Percentiles rank a stretch among this genome's conserved stretches.
These are phyloP conservation scores for Dacryopinax primogenitus DNA, from an alignment of 768 basidiomycete genomes.

Conservation along the genomic window DNA sequence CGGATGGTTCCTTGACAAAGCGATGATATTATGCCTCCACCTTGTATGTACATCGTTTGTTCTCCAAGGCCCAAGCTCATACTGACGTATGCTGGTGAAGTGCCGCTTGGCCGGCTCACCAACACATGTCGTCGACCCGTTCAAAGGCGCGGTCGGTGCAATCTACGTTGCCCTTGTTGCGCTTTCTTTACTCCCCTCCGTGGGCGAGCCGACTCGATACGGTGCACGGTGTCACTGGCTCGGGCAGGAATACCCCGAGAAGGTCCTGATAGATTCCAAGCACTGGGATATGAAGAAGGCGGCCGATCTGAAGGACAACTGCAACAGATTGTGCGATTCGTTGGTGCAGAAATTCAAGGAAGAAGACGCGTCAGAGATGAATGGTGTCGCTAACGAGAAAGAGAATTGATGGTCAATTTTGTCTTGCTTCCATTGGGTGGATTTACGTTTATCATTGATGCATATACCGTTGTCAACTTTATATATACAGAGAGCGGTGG, in stretches of 20 bases:
- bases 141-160: background rate
- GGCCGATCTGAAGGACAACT: background rate
- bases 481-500: too few relatives aligned
- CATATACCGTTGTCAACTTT: too few relatives aligned
- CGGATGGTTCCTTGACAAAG: background rate
- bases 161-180: constrained; percentile 1
- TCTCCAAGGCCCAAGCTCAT: background rate
- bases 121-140: background rate
- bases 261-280: background rate
- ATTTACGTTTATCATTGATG: too few relatives aligned
- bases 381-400: too few relatives aligned
- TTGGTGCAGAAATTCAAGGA: background rate
- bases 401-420: too few relatives aligned
- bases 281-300: background rate
- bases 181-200: background rate
- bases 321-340: background rate
- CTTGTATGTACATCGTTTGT: background rate
- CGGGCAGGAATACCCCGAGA: background rate
- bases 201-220: background rate
- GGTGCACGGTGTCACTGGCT: background rate
- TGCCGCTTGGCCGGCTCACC: background rate
- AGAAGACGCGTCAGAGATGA: too few relatives aligned
- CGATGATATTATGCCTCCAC: background rate
- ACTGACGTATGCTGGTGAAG: background rate
- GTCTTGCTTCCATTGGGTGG: too few relatives aligned